These are phyloP conservation scores for Colletotrichum limetticola DNA, from an alignment of 2,329 filamentous ascomycete genomes.

Conservation along the genomic window DNA sequence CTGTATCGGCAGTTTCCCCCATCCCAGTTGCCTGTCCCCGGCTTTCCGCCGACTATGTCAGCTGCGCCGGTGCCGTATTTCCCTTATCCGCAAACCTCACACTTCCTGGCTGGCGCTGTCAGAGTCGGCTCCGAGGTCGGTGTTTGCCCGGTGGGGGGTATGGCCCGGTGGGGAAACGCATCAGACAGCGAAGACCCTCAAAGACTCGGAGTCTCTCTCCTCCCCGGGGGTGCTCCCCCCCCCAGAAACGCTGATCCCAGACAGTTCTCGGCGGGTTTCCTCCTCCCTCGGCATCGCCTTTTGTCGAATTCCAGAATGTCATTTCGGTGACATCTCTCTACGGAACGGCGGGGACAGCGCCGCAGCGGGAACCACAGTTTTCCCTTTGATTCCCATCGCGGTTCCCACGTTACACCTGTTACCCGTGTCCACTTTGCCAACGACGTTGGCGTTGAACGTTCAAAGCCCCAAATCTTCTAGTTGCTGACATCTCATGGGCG, in stretches of 20 bases:
- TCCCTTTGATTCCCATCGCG: neutral
- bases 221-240: neutral
- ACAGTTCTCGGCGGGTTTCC: neutral
- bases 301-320: neutral
- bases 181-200: neutral
- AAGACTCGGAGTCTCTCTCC: neutral
- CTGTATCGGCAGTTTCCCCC: neutral
- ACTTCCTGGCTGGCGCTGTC: neutral
- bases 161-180: no score
- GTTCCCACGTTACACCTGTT: neutral
- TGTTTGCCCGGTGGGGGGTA: neutral
- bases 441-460: neutral
- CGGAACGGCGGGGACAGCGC: neutral
- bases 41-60: no score
- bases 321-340: slow-evolving; percentile 15
- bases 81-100: neutral
- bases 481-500: slow-evolving; percentile 4
- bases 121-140: neutral
- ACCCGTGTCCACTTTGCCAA: neutral
- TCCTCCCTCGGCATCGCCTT: neutral
- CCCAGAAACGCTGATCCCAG: neutral
- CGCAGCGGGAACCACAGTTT: slow-evolving; percentile 1
- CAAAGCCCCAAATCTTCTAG: neutral
- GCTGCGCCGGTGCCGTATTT: neutral
- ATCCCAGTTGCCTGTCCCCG: neutral